Conservation (phyloP, 2,329 filamentous ascomycete species). For the Pezicula neosporulosa region DNA sequence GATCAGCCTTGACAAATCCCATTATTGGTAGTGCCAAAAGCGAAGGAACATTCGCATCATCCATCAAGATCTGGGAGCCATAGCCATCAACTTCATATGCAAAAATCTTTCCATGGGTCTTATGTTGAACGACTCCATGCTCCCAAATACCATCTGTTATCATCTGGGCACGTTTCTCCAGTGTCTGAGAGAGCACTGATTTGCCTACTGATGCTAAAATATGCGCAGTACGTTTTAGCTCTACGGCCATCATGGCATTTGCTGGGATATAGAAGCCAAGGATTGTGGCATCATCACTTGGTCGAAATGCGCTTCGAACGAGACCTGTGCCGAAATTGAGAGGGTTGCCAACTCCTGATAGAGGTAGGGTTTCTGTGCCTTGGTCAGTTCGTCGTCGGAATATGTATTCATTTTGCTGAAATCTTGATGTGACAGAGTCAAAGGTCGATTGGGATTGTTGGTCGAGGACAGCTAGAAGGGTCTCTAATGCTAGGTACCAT, state of each 20-base stretch:
- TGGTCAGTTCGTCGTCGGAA: conserved; percentile 78
- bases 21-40: conserved; percentile 74
- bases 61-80: conserved; percentile 79
- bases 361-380: conserved; percentile 85
- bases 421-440: conserved; percentile 60
- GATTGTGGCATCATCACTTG: conserved; percentile 92
- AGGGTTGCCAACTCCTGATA: conserved; percentile 86
- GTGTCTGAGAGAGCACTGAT: conserved; percentile 46
- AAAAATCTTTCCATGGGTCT: conserved; percentile 74
- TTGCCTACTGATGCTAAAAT: conserved; percentile 60
- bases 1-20: conserved; percentile 64
- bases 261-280: conserved; percentile 92
- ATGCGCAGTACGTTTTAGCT: conserved; percentile 71
- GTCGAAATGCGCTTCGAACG: conserved; percentile 86
- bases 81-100: conserved; percentile 88
- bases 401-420: conserved; percentile 73
- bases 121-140: conserved; percentile 76
- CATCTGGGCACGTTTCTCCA: conserved; percentile 54
- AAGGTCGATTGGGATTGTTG: conserved; percentile 83
- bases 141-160: conserved; percentile 80
- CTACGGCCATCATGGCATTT: conserved; percentile 94
- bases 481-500: conserved; percentile 77
- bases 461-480: conserved; percentile 68
- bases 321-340: conserved; percentile 80
- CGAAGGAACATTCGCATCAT: conserved; percentile 84